Percentiles rank a stretch among this genome's conserved stretches.
Evolutionary conservation across 1,284 basidiomycete genomes (phyloP).

Genomic region (Prillingera fragicola): DNA sequence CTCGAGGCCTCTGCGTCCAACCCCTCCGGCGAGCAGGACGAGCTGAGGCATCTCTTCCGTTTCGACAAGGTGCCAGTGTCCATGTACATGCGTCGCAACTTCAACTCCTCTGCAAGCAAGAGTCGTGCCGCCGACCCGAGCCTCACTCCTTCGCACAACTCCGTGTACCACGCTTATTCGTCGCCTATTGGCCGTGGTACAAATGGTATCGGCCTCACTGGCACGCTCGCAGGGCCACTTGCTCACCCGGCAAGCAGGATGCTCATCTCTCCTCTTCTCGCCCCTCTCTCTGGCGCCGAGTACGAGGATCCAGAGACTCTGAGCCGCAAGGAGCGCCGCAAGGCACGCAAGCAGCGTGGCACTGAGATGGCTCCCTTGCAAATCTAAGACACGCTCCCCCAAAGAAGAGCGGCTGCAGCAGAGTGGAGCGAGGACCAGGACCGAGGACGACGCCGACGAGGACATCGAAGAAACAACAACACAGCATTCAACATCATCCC

Average conservation of each 20-base stretch:
- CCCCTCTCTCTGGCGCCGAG: conserved; percentile 5
- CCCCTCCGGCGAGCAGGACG: conserved; percentile 7
- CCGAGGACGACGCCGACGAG: no score
- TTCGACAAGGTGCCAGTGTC: conserved; percentile 43
- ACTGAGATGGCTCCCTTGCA: conserved; percentile 11
- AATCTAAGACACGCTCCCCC: conserved; percentile 13
- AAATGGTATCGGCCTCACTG: conserved; percentile 5
- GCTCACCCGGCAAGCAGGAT: conserved; percentile 14
- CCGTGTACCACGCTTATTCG: conserved; percentile 2
- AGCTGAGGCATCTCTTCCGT: conserved; percentile 33
- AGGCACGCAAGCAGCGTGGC: conserved; percentile 3
- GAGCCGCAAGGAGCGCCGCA: conserved; percentile 18
- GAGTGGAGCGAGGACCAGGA: no score
- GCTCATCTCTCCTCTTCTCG: conserved; percentile 18
- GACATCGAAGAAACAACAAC: no score
- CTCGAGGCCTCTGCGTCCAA: no score
- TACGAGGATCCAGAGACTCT: conserved; percentile 5
- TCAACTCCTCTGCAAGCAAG: conserved; percentile 11
- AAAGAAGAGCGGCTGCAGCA: no score
- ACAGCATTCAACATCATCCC: no score
- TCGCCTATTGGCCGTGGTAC: conserved; percentile 2
- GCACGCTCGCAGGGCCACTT: conserved; percentile 13
- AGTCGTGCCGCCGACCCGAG: not conserved
- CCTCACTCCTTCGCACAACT: not conserved
- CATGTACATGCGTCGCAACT: conserved; percentile 37